phyloP scores from a whole-genome alignment of 2,329 filamentous ascomycete species.

The Fusarium compactum region DNA sequence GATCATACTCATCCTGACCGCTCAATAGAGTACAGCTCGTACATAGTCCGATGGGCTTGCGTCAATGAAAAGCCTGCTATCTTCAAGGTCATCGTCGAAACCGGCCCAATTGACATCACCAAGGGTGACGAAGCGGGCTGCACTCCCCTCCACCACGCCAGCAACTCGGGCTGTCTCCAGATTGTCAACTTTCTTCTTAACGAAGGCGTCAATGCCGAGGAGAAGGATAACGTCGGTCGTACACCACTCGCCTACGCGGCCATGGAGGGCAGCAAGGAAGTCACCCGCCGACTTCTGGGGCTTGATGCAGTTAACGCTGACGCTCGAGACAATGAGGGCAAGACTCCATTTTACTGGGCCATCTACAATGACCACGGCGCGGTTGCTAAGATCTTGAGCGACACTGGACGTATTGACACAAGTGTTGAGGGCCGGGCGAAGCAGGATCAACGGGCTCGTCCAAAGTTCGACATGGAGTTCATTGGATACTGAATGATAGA shows the following conservation, averaged over 20 bases:
- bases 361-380: neutral
- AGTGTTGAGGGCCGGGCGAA: neutral
- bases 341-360: neutral
- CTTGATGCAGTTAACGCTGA: neutral
- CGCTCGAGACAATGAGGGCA: neutral
- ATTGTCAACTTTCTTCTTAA: neutral
- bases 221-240: neutral
- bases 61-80: neutral
- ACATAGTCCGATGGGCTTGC: too few species aligned
- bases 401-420: neutral
- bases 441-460: neutral
- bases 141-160: neutral
- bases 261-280: rapidly evolving
- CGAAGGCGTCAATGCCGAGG: neutral
- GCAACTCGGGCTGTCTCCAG: neutral
- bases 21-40: neutral
- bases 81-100: neutral
- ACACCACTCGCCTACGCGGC: neutral
- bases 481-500: neutral
- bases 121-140: neutral
- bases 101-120: neutral
- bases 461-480: rapidly evolving
- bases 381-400: neutral
- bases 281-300: neutral
- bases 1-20: neutral